These are phyloP conservation scores for Termitomyces sp. DNA, from an alignment of 768 basidiomycete genomes.

Conservation along the genomic window DNA sequence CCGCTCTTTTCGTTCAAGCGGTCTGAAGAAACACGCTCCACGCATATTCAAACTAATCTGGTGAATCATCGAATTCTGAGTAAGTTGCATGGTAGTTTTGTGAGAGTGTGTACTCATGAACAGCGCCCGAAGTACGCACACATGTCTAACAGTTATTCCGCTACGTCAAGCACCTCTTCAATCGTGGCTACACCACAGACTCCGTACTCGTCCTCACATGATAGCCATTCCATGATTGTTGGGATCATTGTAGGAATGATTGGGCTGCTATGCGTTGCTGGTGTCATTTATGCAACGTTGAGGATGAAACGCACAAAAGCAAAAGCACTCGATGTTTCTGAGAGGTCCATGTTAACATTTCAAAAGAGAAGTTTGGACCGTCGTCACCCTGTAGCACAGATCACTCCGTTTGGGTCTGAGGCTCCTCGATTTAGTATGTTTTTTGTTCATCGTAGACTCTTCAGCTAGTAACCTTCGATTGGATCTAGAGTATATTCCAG, in stretches of 20 bases:
- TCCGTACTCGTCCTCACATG: background rate
- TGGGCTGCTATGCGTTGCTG: constrained; percentile 4
- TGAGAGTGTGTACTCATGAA: background rate
- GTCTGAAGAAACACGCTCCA: background rate
- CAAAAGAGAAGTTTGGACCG: constrained; percentile 24
- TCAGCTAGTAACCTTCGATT: background rate
- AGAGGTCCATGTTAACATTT: constrained; percentile 1
- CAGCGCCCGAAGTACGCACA: background rate
- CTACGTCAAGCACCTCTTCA: constrained; percentile 1
- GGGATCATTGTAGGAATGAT: constrained; percentile 8
- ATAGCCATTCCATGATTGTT: background rate
- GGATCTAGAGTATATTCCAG: constrained; percentile 41
- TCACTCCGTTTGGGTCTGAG: constrained; percentile 36
- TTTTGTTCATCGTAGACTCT: background rate
- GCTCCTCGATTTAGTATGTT: constrained; percentile 35
- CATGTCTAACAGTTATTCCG: constrained; percentile 6
- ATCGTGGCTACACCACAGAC: background rate
- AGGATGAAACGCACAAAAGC: constrained; percentile 4
- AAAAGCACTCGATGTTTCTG: background rate
- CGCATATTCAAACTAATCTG: too few relatives aligned
- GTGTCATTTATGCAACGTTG: constrained; percentile 4
- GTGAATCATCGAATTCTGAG: background rate
- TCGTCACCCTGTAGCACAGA: constrained; percentile 32
- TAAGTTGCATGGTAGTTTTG: background rate
- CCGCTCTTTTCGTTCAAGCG: constrained; percentile 27